phyloP scores from a whole-genome alignment of 1,139 yeast genomes.

The Candida glucosophila region DNA sequence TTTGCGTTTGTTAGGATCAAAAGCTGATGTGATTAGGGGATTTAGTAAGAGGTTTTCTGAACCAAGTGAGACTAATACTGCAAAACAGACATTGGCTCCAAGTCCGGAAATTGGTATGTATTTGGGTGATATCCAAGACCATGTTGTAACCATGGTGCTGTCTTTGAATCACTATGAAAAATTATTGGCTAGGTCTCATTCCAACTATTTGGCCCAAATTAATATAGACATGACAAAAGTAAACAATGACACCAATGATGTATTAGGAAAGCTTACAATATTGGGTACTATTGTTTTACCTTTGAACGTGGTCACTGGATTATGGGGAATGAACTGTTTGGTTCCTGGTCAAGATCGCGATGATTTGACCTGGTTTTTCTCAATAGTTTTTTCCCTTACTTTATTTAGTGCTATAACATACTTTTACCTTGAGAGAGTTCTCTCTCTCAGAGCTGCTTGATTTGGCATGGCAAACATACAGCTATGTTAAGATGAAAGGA shows the following conservation, averaged over 20 bases:
- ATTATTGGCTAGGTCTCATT: constrained; percentile 83
- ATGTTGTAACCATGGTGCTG: constrained; percentile 91
- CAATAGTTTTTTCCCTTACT: constrained; percentile 25
- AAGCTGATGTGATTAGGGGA: constrained; percentile 94
- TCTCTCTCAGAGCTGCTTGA: too few relatives aligned
- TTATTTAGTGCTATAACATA: constrained; percentile 33
- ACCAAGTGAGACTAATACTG: constrained; percentile 41
- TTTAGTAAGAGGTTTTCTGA: constrained; percentile 88
- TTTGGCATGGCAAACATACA: too few relatives aligned
- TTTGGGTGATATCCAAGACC: constrained; percentile 80
- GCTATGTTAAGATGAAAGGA: too few relatives aligned
- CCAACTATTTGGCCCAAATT: constrained; percentile 91
- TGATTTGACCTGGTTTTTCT: constrained; percentile 74
- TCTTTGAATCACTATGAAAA: constrained; percentile 91
- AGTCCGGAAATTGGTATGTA: constrained; percentile 66
- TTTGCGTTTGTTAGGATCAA: constrained; percentile 73
- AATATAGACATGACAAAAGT: constrained; percentile 96
- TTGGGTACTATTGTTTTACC: constrained; percentile 94
- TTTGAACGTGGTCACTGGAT: constrained; percentile 86
- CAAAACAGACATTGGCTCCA: constrained; percentile 31
- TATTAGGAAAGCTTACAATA: constrained; percentile 84
- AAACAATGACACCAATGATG: constrained; percentile 96
- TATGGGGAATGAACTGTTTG: constrained; percentile 97
- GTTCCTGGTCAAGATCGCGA: constrained; percentile 87
- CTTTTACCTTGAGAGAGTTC: constrained; percentile 34